Base-by-base conservation (phyloP, 768 basidiomycete genomes). In the Boletus insuetus region DNA sequence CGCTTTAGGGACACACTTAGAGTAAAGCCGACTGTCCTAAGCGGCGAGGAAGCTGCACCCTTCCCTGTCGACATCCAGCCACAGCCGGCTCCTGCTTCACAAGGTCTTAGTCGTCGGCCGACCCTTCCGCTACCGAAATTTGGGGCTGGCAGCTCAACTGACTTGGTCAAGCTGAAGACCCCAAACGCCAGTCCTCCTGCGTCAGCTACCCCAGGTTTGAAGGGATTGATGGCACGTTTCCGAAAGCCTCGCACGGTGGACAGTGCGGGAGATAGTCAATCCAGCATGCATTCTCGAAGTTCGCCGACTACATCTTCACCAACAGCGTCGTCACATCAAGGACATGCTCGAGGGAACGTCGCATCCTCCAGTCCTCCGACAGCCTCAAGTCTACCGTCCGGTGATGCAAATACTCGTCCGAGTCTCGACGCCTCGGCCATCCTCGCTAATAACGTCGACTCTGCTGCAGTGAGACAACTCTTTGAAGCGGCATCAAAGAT, bases 171-270 rank as follows among this genome's bases (percentile, higher is more conserved):
- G 59, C 78, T 80, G 56, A 87, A 83, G 65, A 76, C 81, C 4
- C 71, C 82, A 19, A 69, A 81, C 31, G 70, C 82, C 2, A 82
- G 80, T 56, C 86, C 87, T n/a, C 84, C 87, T 60, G 81, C 87
- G 4, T 83, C 86, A 20, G 81, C 87, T 26, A 78, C 84, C 19
- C 90, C 90, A 34, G 86, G 89, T 20, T 64, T 92, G 24, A 89
- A 83, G 69, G 86, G 89, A 14, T 86, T 93, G 69, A 91, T 93
- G 82, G 82, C 89, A 29, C 83, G 87, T 31, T 89, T 92, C 67
- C 80, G 88, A 37, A 74, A 62, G 54, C 66, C 71, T 37, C 72
- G 73, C 43, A 58, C 67, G 22, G 26, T 56, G 40, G 70, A 73
- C 46, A 57, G 56, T 22, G 11, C 54, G 24, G 67, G 60, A 35